Conservation (phyloP, 176 grass and related monocot genomes). For the Melocanna baccifera region DNA sequence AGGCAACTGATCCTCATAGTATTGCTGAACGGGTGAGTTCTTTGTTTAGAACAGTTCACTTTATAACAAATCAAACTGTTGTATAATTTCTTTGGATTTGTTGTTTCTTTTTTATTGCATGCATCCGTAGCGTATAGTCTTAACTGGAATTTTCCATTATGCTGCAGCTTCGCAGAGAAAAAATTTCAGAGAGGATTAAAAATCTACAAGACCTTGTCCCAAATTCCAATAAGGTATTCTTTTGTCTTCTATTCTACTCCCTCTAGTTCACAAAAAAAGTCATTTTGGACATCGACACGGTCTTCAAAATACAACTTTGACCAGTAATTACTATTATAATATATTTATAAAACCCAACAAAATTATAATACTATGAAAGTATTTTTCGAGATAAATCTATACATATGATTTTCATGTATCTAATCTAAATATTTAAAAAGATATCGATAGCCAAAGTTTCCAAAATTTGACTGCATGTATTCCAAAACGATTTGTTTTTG, state of each 20-base stretch:
- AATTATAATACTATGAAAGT: too few relatives aligned
- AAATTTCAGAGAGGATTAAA: slow-evolving; percentile 87
- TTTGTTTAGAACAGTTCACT: neutral
- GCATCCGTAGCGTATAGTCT: neutral
- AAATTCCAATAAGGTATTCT: slow-evolving; percentile 64
- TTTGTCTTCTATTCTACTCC: neutral
- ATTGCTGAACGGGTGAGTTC: slow-evolving; percentile 74
- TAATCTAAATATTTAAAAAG: too few relatives aligned
- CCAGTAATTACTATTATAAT: too few relatives aligned
- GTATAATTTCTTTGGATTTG: slow-evolving; percentile 14
- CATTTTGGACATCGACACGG: too few relatives aligned
- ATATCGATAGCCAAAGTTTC: too few relatives aligned
- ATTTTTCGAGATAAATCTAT: too few relatives aligned
- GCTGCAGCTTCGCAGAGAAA: slow-evolving; percentile 75
- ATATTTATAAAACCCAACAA: too few relatives aligned
- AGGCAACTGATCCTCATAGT: slow-evolving; percentile 85
- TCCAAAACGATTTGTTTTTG: too few relatives aligned
- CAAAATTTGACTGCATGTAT: too few relatives aligned
- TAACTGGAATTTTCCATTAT: slow-evolving; percentile 23
- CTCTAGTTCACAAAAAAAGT: too few relatives aligned
- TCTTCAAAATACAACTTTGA: too few relatives aligned
- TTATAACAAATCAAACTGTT: neutral
- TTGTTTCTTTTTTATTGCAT: neutral
- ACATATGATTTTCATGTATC: too few relatives aligned
- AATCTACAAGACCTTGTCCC: slow-evolving; percentile 73